These are phyloP conservation scores for Melastoma malabathricum DNA, from an alignment of 345 rosid genomes.

Conservation along the genomic window DNA sequence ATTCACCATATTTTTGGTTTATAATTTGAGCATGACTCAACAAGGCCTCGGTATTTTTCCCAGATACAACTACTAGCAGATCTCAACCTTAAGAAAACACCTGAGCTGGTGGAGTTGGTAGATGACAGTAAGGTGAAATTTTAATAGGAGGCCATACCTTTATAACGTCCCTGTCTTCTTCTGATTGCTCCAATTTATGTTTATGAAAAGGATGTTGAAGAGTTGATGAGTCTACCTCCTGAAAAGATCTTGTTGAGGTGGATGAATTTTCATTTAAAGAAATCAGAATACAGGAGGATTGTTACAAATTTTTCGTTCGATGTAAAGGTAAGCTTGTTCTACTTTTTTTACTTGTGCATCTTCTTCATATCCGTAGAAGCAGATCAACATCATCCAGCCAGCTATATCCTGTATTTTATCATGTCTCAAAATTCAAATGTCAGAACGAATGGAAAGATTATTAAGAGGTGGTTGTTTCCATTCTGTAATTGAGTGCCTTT, in stretches of 20 bases:
- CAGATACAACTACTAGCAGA: slow-evolving; percentile 95
- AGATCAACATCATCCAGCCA: too few species aligned
- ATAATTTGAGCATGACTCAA: not conserved
- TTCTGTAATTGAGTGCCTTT: not conserved
- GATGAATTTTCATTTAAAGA: slow-evolving; percentile 95
- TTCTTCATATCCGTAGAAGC: too few species aligned
- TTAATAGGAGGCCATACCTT: too few species aligned
- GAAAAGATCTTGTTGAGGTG: slow-evolving; percentile 91
- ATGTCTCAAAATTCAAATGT: too few species aligned
- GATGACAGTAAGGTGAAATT: slow-evolving; percentile 64
- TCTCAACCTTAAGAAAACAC: slow-evolving; percentile 97
- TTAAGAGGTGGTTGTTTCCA: too few species aligned
- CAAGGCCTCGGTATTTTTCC: not conserved
- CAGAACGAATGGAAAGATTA: too few species aligned
- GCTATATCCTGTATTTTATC: too few species aligned
- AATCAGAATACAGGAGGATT: slow-evolving; percentile 57
- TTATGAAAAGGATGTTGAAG: slow-evolving; percentile 78
- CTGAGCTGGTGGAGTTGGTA: slow-evolving; percentile 81
- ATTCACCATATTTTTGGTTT: too few species aligned
- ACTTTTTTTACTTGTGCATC: too few species aligned
- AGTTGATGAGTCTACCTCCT: slow-evolving; percentile 95
- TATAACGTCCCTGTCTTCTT: too few species aligned
- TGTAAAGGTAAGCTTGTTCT: slow-evolving; percentile 49
- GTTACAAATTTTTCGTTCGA: slow-evolving; percentile 92
- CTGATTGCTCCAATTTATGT: slow-evolving; percentile 2